A percentile compares a stretch with the other conserved stretches of the same genome.
phyloP scores from a whole-genome alignment of 148 eudicot species.

The Rheum nobile region DNA sequence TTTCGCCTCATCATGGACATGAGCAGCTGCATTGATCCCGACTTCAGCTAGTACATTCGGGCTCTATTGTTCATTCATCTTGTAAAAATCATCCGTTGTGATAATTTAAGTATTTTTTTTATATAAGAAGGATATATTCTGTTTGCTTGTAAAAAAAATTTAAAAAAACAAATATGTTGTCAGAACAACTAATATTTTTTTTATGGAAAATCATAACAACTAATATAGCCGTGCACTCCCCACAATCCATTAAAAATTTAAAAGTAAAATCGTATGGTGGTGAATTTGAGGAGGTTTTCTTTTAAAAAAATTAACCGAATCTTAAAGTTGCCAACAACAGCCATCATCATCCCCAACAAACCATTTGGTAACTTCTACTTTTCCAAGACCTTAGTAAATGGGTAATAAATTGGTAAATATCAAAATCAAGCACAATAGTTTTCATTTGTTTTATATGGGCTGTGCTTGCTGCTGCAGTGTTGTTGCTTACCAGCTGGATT shows the following conservation, averaged over 20 bases:
- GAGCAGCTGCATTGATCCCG: too few relatives aligned
- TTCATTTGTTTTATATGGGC: neutral
- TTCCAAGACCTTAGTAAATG: neutral
- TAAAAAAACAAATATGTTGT: neutral
- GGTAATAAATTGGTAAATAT: neutral
- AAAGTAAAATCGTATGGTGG: neutral
- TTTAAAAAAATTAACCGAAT: neutral
- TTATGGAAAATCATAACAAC: too few relatives aligned
- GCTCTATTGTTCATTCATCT: too few relatives aligned
- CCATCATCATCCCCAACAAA: neutral
- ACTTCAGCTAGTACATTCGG: too few relatives aligned
- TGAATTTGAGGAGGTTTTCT: neutral
- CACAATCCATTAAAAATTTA: neutral
- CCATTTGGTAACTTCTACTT: neutral
- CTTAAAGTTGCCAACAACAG: neutral
- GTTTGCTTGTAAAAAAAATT: too few relatives aligned
- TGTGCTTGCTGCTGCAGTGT: neutral
- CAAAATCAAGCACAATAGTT: neutral
- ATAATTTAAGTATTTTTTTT: too few relatives aligned
- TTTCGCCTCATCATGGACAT: too few relatives aligned
- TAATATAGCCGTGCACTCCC: neutral
- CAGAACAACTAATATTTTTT: neutral
- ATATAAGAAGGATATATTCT: too few relatives aligned
- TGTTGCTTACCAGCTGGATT: constrained; percentile 2
- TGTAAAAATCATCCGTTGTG: too few relatives aligned